phyloP scores from a whole-genome alignment of 495 filamentous ascomycete genomes.

The Glarea lozoyensis region DNA sequence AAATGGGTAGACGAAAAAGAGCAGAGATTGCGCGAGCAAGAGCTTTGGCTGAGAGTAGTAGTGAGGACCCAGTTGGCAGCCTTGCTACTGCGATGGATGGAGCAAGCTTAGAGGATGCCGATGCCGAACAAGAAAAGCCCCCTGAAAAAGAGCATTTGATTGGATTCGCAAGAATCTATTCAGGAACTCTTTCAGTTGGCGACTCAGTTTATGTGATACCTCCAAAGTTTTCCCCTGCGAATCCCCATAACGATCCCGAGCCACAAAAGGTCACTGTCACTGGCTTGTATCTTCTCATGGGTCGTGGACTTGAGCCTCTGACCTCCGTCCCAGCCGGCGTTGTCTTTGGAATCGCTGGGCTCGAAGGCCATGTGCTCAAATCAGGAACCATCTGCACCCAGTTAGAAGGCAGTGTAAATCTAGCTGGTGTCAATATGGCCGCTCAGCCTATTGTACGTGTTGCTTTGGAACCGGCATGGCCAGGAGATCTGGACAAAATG shows the following conservation, averaged over 20 bases:
- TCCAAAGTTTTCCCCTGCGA: conserved; percentile 81
- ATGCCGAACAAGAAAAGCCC: conserved; percentile 38
- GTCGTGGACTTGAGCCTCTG: conserved; percentile 75
- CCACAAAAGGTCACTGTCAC: conserved; percentile 79
- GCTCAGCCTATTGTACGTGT: conserved; percentile 90
- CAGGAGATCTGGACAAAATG: conserved; percentile 87
- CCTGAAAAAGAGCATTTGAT: conserved; percentile 79
- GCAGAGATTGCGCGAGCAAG: conserved; percentile 76
- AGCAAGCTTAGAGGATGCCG: conserved; percentile 36
- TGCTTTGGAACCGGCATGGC: conserved; percentile 82
- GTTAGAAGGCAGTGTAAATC: conserved; percentile 79
- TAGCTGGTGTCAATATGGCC: conserved; percentile 74
- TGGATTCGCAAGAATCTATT: conserved; percentile 90
- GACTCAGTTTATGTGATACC: conserved; percentile 85
- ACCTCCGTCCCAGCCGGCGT: conserved; percentile 83
- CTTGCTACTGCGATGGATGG: conserved; percentile 48
- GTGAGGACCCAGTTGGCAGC: conserved; percentile 27
- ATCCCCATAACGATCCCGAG: conserved; percentile 65
- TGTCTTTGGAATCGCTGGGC: conserved; percentile 89
- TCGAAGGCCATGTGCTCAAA: conserved; percentile 88
- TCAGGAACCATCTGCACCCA: conserved; percentile 90
- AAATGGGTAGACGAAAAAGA: conserved; percentile 78
- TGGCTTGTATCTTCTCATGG: conserved; percentile 94
- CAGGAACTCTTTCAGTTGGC: conserved; percentile 79
- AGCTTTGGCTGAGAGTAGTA: conserved; percentile 30